Evolutionary conservation across 2,329 filamentous ascomycete species (phyloP), one percentile per base, ranked within the genome.

Genomic region (Exophiala bonariae): DNA sequence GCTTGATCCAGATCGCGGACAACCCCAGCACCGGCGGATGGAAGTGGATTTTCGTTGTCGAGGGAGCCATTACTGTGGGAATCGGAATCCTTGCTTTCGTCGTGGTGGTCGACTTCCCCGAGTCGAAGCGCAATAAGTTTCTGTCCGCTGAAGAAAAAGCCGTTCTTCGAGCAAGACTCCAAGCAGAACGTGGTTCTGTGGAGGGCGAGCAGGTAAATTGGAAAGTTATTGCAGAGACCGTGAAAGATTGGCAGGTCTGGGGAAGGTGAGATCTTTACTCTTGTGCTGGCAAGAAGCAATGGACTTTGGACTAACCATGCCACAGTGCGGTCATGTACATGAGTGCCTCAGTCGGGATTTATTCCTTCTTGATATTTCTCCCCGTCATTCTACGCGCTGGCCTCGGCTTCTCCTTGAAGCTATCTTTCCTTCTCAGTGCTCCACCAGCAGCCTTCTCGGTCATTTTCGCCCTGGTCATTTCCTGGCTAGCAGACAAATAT

Each of bases 1-100:
- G 46, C 5, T 16, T 49, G 38, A 49, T 34, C n/a, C 40, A 41
- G 14, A 41, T 49, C 13, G 46, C 34, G 4, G 7, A 8, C 16
- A 20, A 39, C 33, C 40, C 46, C 5, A 40, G 34, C 17, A 22
- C 14, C 7, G 59, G 66, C 1, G 87, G 85, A 8, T 93, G 88
- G 88, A 74, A 87, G 44, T 91, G 86, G 85, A 86, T 90, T 54
- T 91, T 92, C 63, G 87, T 56, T 34, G 31, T 55, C 31, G 87
- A 77, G 56, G 75, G 75, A 1, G 55, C 63, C 2, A 55, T 76
- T 2, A 77, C 75, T 6, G 17, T 41, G 3, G 42, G 14, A 14
- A 5, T 39, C 3, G 42, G 36, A 2, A 23, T 46, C 14, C 10
- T 41, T 8, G 37, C 40, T 9, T 31, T 38, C 26, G 45, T 50